Evolutionary conservation across 768 basidiomycete genomes (phyloP), one percentile per base, ranked within the genome.

Genomic region (Symmetrospora coprosmae): DNA sequence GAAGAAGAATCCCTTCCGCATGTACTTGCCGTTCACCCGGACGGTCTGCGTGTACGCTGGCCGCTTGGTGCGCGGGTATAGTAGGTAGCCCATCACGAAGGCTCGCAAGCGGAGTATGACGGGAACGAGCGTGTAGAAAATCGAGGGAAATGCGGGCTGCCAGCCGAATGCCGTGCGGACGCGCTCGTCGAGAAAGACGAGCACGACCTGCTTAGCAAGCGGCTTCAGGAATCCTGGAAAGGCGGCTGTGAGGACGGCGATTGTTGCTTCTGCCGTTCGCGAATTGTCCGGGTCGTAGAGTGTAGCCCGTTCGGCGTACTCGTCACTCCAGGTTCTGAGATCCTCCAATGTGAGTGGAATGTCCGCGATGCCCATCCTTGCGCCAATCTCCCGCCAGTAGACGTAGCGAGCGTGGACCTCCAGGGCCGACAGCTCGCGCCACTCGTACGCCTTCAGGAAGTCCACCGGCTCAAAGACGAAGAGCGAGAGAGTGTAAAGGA

Each of bases 381-480:
- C 58, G 30, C 58, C 58, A 4, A 60, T 23, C 7, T 60, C 58
- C 4, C 27, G 5, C 58, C 58, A 60, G 46, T 35, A 60, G 3
- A 60, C 48, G 41, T 28, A 60, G 9, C 58, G 58, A 25, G 58
- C 58, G 21, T 50, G 31, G 37, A 28, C 47, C 35, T 60, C 58
- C 11, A 60, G 35, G 14, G 46, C 21, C 9, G 46, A 50, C 16
- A 60, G 47, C 5, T 46, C 5, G 16, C 58, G 58, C 58, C 58
- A 60, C 13, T 50, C 58, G 58, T 60, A 60, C 38, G 14, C 30
- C 38, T 48, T 46, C 13, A 34, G 5, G n/a, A 48, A 37, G 41
- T 4, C 27, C 9, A 60, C 49, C 8, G 58, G 58, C 58, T 60
- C 58, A 30, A 60, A 50, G 47, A 60, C 28, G 58, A 60, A 60